phyloP scores from a whole-genome alignment of 305 asterid species.

The Withania somnifera region DNA sequence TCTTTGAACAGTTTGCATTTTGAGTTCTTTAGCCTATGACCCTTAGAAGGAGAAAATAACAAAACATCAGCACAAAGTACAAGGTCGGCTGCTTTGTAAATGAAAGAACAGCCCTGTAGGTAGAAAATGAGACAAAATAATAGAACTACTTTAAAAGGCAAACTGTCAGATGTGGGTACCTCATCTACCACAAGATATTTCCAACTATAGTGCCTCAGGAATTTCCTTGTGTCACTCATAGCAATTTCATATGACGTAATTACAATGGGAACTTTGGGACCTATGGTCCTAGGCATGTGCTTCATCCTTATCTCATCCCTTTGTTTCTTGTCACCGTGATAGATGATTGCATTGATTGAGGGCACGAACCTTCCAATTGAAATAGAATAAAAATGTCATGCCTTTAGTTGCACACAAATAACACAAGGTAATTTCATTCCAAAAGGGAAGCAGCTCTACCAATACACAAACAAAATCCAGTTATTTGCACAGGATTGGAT shows the following conservation, averaged over 20 bases:
- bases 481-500: not conserved
- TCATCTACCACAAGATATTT: constrained; percentile 93
- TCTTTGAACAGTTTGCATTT: constrained; percentile 71
- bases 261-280: constrained; percentile 77
- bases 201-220: constrained; percentile 70
- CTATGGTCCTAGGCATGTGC: constrained; percentile 78
- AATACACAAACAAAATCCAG: not conserved
- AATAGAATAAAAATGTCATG: not conserved
- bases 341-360: constrained; percentile 55
- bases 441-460: not conserved
- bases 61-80: not conserved
- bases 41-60: constrained; percentile 32
- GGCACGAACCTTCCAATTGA: constrained; percentile 55
- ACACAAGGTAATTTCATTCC: not conserved
- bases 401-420: not conserved
- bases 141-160: not conserved
- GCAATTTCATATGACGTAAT: constrained; percentile 90
- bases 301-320: constrained; percentile 65
- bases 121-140: not conserved
- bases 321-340: constrained; percentile 66
- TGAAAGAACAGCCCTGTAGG: not conserved
- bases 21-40: constrained; percentile 91
- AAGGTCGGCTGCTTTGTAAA: not conserved
- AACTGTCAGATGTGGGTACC: constrained; percentile 29
- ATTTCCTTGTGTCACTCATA: constrained; percentile 45